Evolutionary conservation across 345 rosid genomes (phyloP).

Genomic region (Eucalyptus albens): DNA sequence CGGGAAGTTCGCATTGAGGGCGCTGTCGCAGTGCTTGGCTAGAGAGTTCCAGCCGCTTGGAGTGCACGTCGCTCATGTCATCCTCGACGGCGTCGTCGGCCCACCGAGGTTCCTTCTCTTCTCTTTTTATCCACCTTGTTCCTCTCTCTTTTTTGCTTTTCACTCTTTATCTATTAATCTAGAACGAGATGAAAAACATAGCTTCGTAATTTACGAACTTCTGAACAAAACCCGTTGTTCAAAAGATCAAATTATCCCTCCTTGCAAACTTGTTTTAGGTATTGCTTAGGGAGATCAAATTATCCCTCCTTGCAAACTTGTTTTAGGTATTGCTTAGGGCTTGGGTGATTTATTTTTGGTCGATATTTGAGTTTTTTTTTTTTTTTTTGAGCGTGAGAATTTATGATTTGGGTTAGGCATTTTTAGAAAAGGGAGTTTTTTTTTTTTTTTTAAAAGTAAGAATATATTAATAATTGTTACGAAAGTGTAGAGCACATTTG

Average conservation of each 20-base stretch:
- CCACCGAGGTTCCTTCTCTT: constrained; percentile 34
- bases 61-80: constrained; percentile 79
- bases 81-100: constrained; percentile 78
- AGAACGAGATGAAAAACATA: neutral
- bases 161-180: neutral
- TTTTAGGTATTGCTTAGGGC: neutral
- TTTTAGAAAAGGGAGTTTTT: neutral
- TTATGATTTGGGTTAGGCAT: neutral
- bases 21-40: constrained; percentile 73
- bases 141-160: neutral
- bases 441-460: neutral
- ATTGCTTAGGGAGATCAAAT: no score
- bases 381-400: neutral
- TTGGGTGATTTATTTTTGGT: neutral
- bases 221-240: no score
- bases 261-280: no score
- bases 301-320: neutral
- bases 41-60: constrained; percentile 73
- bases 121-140: neutral
- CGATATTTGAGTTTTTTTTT: neutral
- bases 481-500: neutral
- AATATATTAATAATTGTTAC: neutral
- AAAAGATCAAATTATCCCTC: no score
- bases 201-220: neutral
- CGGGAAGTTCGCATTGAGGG: constrained; percentile 87